Conservation (phyloP, 2,329 filamentous ascomycete species). For the Bipolaris oryzae region DNA sequence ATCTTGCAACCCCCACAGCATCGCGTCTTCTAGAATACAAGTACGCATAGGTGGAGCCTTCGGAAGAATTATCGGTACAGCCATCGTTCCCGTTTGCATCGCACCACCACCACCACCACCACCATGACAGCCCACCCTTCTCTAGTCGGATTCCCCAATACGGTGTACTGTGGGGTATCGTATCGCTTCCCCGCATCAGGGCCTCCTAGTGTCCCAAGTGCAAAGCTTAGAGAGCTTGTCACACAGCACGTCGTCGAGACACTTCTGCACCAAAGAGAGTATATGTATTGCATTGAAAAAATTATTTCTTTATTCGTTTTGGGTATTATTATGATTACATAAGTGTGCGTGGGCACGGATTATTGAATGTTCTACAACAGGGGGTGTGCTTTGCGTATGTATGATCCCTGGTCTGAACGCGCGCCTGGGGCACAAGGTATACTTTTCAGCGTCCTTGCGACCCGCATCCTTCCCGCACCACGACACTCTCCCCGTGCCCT, state of each 20-base stretch:
- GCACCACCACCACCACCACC: too few relatives aligned
- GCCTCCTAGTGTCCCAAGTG: not conserved
- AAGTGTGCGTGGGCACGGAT: not conserved
- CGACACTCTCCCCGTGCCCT: not conserved
- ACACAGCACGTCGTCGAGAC: not conserved
- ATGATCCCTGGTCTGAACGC: not conserved
- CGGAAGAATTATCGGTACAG: constrained; percentile 7
- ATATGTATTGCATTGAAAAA: not conserved
- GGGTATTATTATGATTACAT: constrained; percentile 3
- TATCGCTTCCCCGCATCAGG: constrained; percentile 11
- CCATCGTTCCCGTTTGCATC: not conserved
- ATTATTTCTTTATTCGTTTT: not conserved
- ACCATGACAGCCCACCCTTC: constrained; percentile 23
- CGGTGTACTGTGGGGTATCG: constrained; percentile 5
- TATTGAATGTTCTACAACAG: not conserved
- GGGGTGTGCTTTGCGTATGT: not conserved
- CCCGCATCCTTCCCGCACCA: constrained; percentile 7
- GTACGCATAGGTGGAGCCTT: not conserved
- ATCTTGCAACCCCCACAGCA: not conserved
- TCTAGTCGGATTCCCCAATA: constrained; percentile 14
- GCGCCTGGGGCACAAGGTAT: not conserved
- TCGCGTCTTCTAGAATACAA: not conserved
- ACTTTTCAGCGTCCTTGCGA: not conserved
- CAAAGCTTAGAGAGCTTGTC: constrained; percentile 3
- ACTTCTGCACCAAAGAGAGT: not conserved